A percentile compares a stretch with the other conserved stretches of the same genome.
Evolutionary conservation across 2,329 filamentous ascomycete genomes (phyloP).

Genomic region (Colletotrichum cereale): DNA sequence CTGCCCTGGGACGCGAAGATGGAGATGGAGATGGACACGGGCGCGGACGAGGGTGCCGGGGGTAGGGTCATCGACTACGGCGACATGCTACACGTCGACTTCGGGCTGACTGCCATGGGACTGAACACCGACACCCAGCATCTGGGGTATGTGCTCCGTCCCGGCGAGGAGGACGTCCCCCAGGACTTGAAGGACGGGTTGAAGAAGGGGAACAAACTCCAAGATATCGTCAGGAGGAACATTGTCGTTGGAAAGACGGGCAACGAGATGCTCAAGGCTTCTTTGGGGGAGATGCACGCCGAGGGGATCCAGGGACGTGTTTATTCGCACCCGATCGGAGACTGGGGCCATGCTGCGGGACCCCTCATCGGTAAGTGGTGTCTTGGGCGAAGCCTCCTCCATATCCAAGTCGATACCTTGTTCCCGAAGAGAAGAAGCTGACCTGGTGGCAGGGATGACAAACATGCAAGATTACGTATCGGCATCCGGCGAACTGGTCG

Average conservation of each 20-base stretch:
- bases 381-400: neutral
- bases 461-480: slow-evolving; percentile 63
- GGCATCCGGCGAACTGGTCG: slow-evolving; percentile 59
- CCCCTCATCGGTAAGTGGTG: slow-evolving; percentile 57
- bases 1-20: slow-evolving; percentile 9
- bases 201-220: slow-evolving; percentile 59
- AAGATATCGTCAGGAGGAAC: slow-evolving; percentile 59
- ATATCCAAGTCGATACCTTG: neutral
- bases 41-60: slow-evolving; percentile 37
- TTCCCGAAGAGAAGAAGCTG: neutral
- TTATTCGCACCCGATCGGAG: slow-evolving; percentile 63
- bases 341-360: slow-evolving; percentile 64
- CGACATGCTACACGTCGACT: slow-evolving; percentile 63
- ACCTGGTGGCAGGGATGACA: slow-evolving; percentile 56
- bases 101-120: slow-evolving; percentile 60
- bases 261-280: slow-evolving; percentile 57
- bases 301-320: slow-evolving; percentile 61
- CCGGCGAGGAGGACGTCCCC: slow-evolving; percentile 57
- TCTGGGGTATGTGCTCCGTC: slow-evolving; percentile 61
- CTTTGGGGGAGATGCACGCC: slow-evolving; percentile 54
- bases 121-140: slow-evolving; percentile 65
- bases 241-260: slow-evolving; percentile 60
- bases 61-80: slow-evolving; percentile 55
- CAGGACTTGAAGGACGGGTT: slow-evolving; percentile 56
- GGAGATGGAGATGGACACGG: neutral